Base-by-base conservation (phyloP, 164 flowering plant genomes). In the Pachysandra terminalis region DNA sequence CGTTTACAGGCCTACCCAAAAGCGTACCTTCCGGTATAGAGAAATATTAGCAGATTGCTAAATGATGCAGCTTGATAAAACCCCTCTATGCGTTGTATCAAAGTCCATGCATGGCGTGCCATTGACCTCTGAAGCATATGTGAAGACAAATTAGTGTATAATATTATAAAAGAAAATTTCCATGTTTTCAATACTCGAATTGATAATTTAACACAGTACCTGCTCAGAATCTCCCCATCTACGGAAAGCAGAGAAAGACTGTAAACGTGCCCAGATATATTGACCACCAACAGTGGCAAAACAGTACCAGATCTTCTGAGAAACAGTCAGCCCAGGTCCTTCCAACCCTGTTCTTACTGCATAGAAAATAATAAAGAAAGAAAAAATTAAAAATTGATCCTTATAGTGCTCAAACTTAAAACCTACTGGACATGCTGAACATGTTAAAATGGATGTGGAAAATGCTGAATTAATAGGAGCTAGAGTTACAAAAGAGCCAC, bases 161-260 rank as follows among this genome's bases (percentile, higher is more conserved):
- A 61, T 32, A n/a, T 56, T 19, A 56, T 15, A 15, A 64, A 25
- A 40, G 12, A 37, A 72, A 25, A 19, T 10, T 10, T 23, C 23
- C 21, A 45, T 10, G 5, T 45, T 40, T 28, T 27, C n/a, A 1
- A 68, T 23, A 59, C n/a, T 57, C 23, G 28, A 37, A 64, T 26
- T 5, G 0, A 61, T 16, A 70, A 65, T 67, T 41, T 61, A 58
- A 74, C 61, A 32, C 9, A 68, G 22, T 71, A 88, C 96, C 92
- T 89, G 98, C 66, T 89, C 98, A 56, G 91, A 84, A 78, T 90
- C 93, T 32, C 97, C 98, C 97, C 98, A 96, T 81, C 98, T 83
- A 59, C 97, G 95, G 55, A 96, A 96, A 68, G 97, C 97, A 80
- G 99, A 93, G 77, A 93, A 96, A 10, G 97, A 93, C 52, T 91